Conservation (phyloP, 257 asterid species). For the Datura wrightii region DNA sequence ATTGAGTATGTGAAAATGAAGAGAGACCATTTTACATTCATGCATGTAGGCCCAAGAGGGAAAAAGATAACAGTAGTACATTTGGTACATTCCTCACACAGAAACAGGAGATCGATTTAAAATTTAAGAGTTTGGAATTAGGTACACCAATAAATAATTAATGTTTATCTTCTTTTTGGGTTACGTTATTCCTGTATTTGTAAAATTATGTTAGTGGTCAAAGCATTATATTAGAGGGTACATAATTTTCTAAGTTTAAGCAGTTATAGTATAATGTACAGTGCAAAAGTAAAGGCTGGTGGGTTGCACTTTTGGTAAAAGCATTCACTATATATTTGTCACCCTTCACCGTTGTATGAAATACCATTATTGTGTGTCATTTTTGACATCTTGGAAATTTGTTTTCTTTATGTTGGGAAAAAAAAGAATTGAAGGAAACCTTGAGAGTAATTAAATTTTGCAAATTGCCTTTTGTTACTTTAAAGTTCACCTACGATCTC, state of each 20-base stretch:
- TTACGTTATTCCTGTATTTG: background rate
- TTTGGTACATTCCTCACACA: constrained; percentile 7
- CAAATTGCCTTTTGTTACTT: background rate
- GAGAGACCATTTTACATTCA: background rate
- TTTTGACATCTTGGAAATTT: background rate
- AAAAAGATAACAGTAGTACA: background rate
- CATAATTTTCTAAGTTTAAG: background rate
- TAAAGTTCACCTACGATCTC: background rate
- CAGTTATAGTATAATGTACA: background rate
- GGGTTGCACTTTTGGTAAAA: background rate
- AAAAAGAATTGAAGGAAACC: background rate
- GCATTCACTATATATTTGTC: background rate
- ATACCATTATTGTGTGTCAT: background rate
- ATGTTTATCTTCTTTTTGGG: background rate
- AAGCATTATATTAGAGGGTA: background rate
- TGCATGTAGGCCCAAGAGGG: background rate
- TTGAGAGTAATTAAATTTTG: background rate
- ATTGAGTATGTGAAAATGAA: background rate
- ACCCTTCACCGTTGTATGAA: background rate
- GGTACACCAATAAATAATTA: background rate
- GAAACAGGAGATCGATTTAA: background rate
- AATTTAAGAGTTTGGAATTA: background rate
- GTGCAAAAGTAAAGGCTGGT: background rate
- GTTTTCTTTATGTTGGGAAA: background rate
- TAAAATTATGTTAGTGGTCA: background rate